phyloP scores from a whole-genome alignment of 176 grass and related monocot genomes.

The Chloris gayana region DNA sequence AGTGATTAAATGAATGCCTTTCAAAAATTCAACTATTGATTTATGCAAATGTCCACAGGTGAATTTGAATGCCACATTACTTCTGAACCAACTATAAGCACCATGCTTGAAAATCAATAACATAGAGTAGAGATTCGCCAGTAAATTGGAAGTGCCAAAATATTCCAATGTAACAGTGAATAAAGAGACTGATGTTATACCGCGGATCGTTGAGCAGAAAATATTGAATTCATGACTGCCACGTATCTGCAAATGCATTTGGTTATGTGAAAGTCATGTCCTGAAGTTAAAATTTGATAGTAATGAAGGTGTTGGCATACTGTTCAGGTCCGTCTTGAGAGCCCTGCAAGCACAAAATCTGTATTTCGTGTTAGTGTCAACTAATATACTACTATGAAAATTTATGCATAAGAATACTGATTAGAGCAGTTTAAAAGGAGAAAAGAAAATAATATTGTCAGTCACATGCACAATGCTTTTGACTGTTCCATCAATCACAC shows the following conservation, averaged over 20 bases:
- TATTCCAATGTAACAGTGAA: slow-evolving; percentile 10
- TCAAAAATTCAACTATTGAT: slow-evolving; percentile 3
- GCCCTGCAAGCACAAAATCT: slow-evolving; percentile 96
- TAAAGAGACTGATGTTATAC: slow-evolving; percentile 42
- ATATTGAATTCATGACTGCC: slow-evolving; percentile 98
- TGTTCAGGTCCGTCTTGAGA: slow-evolving; percentile 99
- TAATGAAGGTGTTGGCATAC: slow-evolving; percentile 47
- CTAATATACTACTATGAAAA: slow-evolving; percentile 38
- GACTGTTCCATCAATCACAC: background rate
- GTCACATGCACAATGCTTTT: background rate
- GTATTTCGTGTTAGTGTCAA: slow-evolving; percentile 43
- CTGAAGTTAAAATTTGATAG: background rate
- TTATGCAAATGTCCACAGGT: slow-evolving; percentile 1
- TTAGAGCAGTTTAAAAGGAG: slow-evolving; percentile 9
- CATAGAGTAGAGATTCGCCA: background rate
- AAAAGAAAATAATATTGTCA: slow-evolving; percentile 19
- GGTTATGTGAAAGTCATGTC: slow-evolving; percentile 29
- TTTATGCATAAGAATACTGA: slow-evolving; percentile 14
- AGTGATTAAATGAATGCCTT: background rate
- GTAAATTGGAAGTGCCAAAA: background rate
- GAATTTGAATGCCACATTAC: background rate
- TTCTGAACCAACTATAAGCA: slow-evolving; percentile 16
- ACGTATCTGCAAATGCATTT: slow-evolving; percentile 77
- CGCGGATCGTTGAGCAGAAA: slow-evolving; percentile 92
- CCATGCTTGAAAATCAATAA: background rate